Evolutionary conservation across 2,329 filamentous ascomycete species (phyloP).

Genomic region (Pseudocercospora macadamiae): DNA sequence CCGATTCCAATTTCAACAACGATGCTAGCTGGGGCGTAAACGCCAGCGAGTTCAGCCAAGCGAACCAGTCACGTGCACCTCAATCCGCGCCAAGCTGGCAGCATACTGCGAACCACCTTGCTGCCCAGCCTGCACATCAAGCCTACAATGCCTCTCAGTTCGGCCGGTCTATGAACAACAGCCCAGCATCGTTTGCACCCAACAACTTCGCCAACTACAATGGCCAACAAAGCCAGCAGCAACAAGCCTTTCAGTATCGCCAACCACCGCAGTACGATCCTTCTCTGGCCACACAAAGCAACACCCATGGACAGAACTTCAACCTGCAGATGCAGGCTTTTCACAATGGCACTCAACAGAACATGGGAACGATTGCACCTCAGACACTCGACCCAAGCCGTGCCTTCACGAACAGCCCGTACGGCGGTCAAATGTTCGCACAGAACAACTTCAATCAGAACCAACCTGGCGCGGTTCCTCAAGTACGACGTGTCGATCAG

Average conservation of each 20-base stretch:
- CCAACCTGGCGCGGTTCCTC: conserved; percentile 3
- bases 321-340: conserved; percentile 17
- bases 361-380: conserved; percentile 35
- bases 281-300: conserved; percentile 16
- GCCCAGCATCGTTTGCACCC: conserved; percentile 31
- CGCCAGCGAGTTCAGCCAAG: conserved; percentile 29
- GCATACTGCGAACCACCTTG: conserved; percentile 32
- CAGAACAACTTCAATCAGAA: conserved; percentile 19
- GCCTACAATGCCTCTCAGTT: conserved; percentile 29
- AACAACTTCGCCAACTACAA: conserved; percentile 30
- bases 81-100: conserved; percentile 29
- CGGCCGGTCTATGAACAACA: conserved; percentile 32
- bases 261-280: conserved; percentile 34
- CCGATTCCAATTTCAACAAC: conserved; percentile 30
- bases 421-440: conserved; percentile 16
- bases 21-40: conserved; percentile 40
- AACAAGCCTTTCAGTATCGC: conserved; percentile 18
- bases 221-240: conserved; percentile 25
- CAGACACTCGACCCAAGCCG: conserved; percentile 33
- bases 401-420: conserved; percentile 16
- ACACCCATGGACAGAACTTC: conserved; percentile 25
- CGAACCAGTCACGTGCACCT: conserved; percentile 33
- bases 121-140: conserved; percentile 21
- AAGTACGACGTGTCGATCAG: conserved; percentile 29
- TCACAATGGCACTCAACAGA: conserved; percentile 21